Percentiles rank a stretch among this genome's conserved stretches.
Evolutionary conservation across 2,329 filamentous ascomycete species (phyloP).

Genomic region (Arthroderma sp.): DNA sequence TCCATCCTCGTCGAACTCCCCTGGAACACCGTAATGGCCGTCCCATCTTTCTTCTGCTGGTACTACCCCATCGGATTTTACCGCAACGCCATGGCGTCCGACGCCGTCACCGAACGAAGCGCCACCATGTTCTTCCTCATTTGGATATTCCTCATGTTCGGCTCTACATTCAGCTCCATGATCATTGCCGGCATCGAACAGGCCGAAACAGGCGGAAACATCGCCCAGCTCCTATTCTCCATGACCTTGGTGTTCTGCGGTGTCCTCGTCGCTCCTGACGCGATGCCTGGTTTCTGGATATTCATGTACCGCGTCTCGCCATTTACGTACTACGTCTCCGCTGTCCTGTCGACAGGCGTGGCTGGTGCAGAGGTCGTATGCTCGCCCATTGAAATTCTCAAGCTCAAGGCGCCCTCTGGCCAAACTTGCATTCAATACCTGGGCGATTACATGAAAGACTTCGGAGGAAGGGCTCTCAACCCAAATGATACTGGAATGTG

Average conservation of each 20-base stretch:
- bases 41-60: constrained; percentile 52
- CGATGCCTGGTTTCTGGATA: constrained; percentile 59
- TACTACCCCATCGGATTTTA: constrained; percentile 50
- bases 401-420: constrained; percentile 39
- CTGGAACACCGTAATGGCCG: constrained; percentile 48
- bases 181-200: constrained; percentile 57
- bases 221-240: constrained; percentile 48
- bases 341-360: constrained; percentile 25
- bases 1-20: constrained; percentile 62
- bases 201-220: constrained; percentile 52
- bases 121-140: constrained; percentile 52
- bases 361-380: constrained; percentile 19
- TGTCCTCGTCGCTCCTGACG: constrained; percentile 38
- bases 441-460: constrained; percentile 22
- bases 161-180: constrained; percentile 60
- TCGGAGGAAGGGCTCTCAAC: constrained; percentile 28
- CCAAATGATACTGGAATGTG: constrained; percentile 36
- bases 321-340: constrained; percentile 47
- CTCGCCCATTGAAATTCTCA: constrained; percentile 22
- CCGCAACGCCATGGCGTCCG: constrained; percentile 27
- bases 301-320: constrained; percentile 62
- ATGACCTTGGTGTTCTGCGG: constrained; percentile 48
- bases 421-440: constrained; percentile 48
- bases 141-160: constrained; percentile 56
- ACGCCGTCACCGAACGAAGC: constrained; percentile 39